Evolutionary conservation across 164 flowering plant genomes (phyloP), one percentile per base, ranked within the genome.

Genomic region (Dillenia suffruticosa): DNA sequence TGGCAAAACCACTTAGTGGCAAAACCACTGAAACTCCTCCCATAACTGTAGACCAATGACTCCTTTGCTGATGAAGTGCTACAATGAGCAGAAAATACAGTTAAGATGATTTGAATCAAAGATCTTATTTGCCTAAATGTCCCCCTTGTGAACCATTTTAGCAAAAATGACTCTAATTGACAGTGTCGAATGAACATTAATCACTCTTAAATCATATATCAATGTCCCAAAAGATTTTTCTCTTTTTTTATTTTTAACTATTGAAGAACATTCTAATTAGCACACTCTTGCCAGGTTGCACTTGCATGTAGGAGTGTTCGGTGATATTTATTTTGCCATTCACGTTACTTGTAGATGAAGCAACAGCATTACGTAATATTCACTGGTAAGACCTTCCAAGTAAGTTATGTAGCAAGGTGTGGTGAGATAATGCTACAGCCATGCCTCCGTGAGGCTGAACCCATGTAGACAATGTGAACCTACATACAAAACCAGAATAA

Each of bases 391-490:
- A 76, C 83, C 80, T 76, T 74, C 80, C 78, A 32, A 74, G 72
- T 2, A 63, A 68, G 24, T 2, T 56, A 15, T 50, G 44, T 17
- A 79, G 73, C 79, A 79, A 74, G 62, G 73, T 56, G 45, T 72
- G 64, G 70, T 79, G 84, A 5, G 61, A 44, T 3, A 73, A 13
- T 17, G 58, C 58, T 5, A 47, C 48, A 0, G 68, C 55, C 14
- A 8, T 57, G 32, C 64, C 77, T 24, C 63, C 76, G 12, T 59
- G 55, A 4, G 75, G 79, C 15, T 11, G 49, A 73, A 67, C 86
- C 86, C 86, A 79, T 74, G 70, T 78, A 81, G 19, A 79, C 79
- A 55, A 81, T 46, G 51, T 75, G 59, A 66, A 70, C 62, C 84
- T 78, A 53, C 49, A 71, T 11, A 61, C 40, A 32, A 32, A 32